A percentile compares a stretch with the other conserved stretches of the same genome.
Evolutionary conservation across 768 basidiomycete genomes (phyloP).

Genomic region (Cyclocybe cylindracea): DNA sequence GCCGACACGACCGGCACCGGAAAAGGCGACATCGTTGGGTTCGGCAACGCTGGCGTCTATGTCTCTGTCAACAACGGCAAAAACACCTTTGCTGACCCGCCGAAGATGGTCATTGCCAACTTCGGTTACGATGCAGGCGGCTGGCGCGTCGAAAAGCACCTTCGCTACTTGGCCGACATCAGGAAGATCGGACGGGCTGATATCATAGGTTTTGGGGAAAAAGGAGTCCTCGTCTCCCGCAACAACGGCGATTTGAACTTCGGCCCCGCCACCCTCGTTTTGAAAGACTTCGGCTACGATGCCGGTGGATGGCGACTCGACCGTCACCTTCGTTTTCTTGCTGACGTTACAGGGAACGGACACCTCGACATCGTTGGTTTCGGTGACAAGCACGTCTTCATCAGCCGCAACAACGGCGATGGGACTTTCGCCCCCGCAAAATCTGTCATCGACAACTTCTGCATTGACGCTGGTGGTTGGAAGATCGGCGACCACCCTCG

Average conservation of each 20-base stretch:
- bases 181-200: conserved; percentile 10
- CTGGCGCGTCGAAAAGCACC: conserved; percentile 15
- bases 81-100: conserved; percentile 8
- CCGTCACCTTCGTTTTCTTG: conserved; percentile 5
- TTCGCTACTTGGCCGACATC: conserved; percentile 13
- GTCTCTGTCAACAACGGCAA: conserved; percentile 17
- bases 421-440: conserved; percentile 1
- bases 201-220: conserved; percentile 15
- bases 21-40: conserved; percentile 14
- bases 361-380: conserved; percentile 4
- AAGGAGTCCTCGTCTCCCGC: conserved; percentile 5
- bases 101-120: conserved; percentile 4
- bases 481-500: not conserved
- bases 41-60: conserved; percentile 12
- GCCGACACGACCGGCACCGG: conserved; percentile 12
- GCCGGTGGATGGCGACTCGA: conserved; percentile 1
- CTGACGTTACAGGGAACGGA: conserved; percentile 6
- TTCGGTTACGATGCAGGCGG: conserved; percentile 2
- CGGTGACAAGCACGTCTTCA: not conserved
- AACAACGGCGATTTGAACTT: conserved; percentile 13
- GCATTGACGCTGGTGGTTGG: not conserved
- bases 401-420: conserved; percentile 3
- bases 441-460: not conserved
- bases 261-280: not conserved
- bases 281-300: conserved; percentile 8